phyloP scores from a whole-genome alignment of 768 basidiomycete species.

The Steccherinum ochraceum region DNA sequence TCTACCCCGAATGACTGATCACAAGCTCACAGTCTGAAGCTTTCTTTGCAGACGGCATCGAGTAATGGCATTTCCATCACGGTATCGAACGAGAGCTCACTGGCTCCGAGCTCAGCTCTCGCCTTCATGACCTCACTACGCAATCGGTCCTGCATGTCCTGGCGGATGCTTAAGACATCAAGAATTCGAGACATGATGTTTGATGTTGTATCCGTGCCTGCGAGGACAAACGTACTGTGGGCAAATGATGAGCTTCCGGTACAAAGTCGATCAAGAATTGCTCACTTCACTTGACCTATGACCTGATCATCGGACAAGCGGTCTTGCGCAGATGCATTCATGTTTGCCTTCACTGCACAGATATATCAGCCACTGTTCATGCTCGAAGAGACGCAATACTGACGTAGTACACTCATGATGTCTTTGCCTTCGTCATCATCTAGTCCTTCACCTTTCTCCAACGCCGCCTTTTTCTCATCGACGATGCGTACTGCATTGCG shows the following conservation, averaged over 20 bases:
- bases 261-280: too few species aligned
- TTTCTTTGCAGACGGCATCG: conserved; percentile 56
- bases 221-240: conserved; percentile 24
- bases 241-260: too few species aligned
- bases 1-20: too few species aligned
- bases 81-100: conserved; percentile 22
- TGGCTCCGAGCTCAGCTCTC: conserved; percentile 14
- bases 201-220: conserved; percentile 23
- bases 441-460: neutral
- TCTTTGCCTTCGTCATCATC: neutral
- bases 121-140: conserved; percentile 16
- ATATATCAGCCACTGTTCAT: neutral
- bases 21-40: conserved; percentile 17
- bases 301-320: neutral
- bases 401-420: neutral
- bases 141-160: conserved; percentile 29
- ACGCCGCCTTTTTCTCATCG: neutral
- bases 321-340: neutral
- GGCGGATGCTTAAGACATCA: conserved; percentile 20
- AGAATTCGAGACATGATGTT: conserved; percentile 15
- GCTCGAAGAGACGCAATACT: neutral
- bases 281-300: neutral
- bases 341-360: neutral
- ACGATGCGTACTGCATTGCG: neutral
- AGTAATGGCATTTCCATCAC: conserved; percentile 46